Evolutionary conservation across 345 rosid genomes (phyloP), one percentile per base, ranked within the genome.

Genomic region (Populus alba): DNA sequence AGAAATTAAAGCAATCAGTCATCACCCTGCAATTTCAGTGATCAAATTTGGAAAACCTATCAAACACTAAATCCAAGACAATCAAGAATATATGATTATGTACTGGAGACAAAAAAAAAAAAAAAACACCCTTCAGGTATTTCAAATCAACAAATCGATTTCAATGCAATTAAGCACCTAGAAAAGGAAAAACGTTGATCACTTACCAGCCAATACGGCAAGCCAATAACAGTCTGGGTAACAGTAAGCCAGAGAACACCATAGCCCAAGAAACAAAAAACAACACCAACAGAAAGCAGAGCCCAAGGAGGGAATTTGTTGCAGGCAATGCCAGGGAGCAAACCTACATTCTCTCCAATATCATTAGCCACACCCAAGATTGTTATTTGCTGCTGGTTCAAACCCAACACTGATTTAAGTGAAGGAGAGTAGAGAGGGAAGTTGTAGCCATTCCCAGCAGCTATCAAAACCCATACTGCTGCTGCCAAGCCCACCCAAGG

Each of bases 401-500:
- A 89, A 1, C 98, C 98, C 82, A 92, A 49, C 0, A 92, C 95
- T 43, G 91, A 89, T 86, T 96, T 96, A 35, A 96, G 80, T 2
- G 93, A 84, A 7, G 91, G 65, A 6, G 98, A 92, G 82, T 88
- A 96, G 18, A 96, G 92, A 4, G 98, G 94, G 87, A 96, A 96
- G 83, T 87, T 96, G 82, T 85, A 82, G 39, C 76, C 71, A 81
- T 79, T 92, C 61, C 95, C 99, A 1, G 97, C 93, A 0, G 93
- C 82, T 59, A 92, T 74, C 81, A 91, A 85, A 38, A 97, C 91
- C 98, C 99, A 94, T 0, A 91, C 88, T 9, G 99, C 99, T 0
- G 99, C 98, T 1, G 95, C 97, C 29, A 94, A 86, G 0, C 98
- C 97, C 66, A 94, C 93, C 99, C 99, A 96, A 3, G 99, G 99